A percentile compares a stretch with the other conserved stretches of the same genome.
These are phyloP conservation scores for Monilinia fructicola DNA, from an alignment of 2,329 filamentous ascomycete genomes.

Conservation along the genomic window DNA sequence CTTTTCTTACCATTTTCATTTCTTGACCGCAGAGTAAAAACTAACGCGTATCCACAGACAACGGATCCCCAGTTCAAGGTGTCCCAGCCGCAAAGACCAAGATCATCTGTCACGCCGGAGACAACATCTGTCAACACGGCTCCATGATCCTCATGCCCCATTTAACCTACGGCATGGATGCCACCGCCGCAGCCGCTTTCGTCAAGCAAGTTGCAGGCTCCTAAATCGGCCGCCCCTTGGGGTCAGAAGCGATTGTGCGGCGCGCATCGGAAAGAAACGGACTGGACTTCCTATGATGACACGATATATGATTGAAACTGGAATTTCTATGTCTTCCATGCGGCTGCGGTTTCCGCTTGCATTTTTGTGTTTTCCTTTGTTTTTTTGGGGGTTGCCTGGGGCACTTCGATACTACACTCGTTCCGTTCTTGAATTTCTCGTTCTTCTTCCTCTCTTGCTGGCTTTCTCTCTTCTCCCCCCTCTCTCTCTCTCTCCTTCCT, in stretches of 20 bases:
- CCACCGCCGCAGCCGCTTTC: slow-evolving; percentile 33
- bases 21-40: not conserved
- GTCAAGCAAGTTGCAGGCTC: slow-evolving; percentile 10
- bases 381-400: not conserved
- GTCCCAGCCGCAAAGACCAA: slow-evolving; percentile 29
- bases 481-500: too few species aligned
- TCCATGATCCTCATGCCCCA: slow-evolving; percentile 27
- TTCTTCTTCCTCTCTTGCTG: not conserved
- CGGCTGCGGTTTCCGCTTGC: too few species aligned
- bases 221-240: not conserved
- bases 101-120: slow-evolving; percentile 33
- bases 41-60: slow-evolving; percentile 25
- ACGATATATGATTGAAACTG: not conserved
- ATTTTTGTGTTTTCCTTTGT: not conserved
- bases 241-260: not conserved
- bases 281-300: not conserved
- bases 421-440: not conserved
- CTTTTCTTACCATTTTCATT: slow-evolving; percentile 14
- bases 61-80: slow-evolving; percentile 32
- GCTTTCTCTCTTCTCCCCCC: not conserved
- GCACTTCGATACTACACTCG: not conserved
- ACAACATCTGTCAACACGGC: slow-evolving; percentile 34
- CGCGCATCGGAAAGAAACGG: not conserved
- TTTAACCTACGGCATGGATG: slow-evolving; percentile 34
- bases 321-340: too few species aligned